phyloP scores from a whole-genome alignment of 768 basidiomycete genomes.

The Russula virescens region DNA sequence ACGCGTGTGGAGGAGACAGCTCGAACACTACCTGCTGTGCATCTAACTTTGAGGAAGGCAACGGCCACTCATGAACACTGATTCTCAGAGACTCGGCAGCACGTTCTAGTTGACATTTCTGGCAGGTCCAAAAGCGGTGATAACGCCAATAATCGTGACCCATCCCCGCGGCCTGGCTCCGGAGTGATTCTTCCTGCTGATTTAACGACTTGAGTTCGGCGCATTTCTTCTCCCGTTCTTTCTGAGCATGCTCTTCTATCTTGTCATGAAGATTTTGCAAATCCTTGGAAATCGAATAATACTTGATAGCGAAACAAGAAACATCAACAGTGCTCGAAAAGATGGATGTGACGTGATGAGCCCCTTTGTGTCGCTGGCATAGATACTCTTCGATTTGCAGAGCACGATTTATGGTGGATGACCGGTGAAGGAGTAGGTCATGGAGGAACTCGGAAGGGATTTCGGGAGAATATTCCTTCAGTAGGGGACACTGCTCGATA shows the following conservation, averaged over 20 bases:
- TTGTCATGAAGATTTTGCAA: not conserved
- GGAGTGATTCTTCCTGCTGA: not conserved
- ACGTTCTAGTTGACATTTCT: not conserved
- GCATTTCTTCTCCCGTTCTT: not conserved
- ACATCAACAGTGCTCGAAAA: not conserved
- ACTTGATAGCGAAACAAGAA: constrained; percentile 11
- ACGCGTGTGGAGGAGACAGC: not conserved
- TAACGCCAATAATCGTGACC: not conserved
- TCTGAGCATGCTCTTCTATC: not conserved
- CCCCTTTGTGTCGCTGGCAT: not conserved
- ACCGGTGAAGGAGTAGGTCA: constrained; percentile 36
- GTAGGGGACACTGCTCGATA: constrained; percentile 34
- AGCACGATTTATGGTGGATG: constrained; percentile 4
- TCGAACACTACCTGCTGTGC: constrained; percentile 15
- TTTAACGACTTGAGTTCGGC: not conserved
- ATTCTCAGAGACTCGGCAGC: not conserved
- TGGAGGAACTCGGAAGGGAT: constrained; percentile 37
- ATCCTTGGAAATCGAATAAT: not conserved
- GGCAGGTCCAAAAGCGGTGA: not conserved
- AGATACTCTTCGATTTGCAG: constrained; percentile 15
- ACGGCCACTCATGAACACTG: constrained; percentile 16
- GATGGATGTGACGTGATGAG: not conserved
- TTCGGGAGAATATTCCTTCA: constrained; percentile 43
- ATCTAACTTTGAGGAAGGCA: not conserved
- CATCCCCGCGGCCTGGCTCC: not conserved